Base-by-base conservation (phyloP, 2,329 filamentous ascomycete genomes). In the Pleurostoma richardsiae region DNA sequence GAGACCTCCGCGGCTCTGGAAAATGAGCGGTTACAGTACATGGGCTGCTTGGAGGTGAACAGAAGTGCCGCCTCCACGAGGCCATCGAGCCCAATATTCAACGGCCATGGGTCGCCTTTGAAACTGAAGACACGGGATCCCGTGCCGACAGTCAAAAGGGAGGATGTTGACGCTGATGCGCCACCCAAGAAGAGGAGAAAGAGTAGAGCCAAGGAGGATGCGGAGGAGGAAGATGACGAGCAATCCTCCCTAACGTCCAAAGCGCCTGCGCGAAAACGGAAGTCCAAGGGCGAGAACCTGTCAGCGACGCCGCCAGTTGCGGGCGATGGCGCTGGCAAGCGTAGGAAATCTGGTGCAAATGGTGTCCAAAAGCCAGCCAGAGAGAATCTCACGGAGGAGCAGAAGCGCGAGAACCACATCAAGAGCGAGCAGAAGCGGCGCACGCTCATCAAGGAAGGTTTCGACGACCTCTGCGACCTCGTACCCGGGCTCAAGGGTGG, bases 371-470 rank as follows among this genome's bases (percentile, higher is more conserved):
- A 82, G 56, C 48, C 68, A 3, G 60, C 73, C 3, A 69, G 86
- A 29, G 85, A 84, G 60, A 95, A 95, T 56, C 82, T 94, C 4
- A 80, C 83, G 0, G 87, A 92, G 54, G 83, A 86, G 50, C 86
- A 94, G 65, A 94, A 92, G 66, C 77, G 88, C 41, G 85, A 84
- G 58, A 95, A 96, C 55, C 89, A 95, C 60, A 94, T 95, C 53
- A 76, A 84, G 44, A 94, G 89, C 44, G 90, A 95, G 61, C 88
- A 95, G 67, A 95, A 94, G 65, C 79, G 90, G 31, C 77, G 90
- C 42, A 89, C 88, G 29, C 72, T 90, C 41, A 92, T 92, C 58
- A 86, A 90, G 59, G 79, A 87, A 54, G 88, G 88, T 0, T 95
- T 92, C 56, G 86, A 90, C 40, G 86, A 92, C 48, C 69, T 95